A percentile compares a stretch with the other conserved stretches of the same genome.
phyloP scores from a whole-genome alignment of 495 filamentous ascomycete genomes.

The Cryomyces antarcticus region DNA sequence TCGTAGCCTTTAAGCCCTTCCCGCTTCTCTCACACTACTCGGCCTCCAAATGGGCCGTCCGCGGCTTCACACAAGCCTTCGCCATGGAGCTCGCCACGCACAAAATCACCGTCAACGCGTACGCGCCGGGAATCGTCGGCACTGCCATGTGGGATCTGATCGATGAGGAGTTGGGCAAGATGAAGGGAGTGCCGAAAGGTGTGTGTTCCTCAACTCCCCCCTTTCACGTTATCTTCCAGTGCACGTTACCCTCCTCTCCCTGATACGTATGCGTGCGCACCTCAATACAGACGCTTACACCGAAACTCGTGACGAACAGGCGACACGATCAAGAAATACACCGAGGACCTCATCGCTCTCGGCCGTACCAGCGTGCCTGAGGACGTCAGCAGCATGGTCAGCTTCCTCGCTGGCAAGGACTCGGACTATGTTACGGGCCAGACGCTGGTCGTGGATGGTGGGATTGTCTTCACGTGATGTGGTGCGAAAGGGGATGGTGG shows the following conservation, averaged over 20 bases:
- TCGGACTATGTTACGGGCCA: slow-evolving; percentile 42
- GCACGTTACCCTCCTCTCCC: too few relatives aligned
- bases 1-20: slow-evolving; percentile 36
- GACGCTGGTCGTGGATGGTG: slow-evolving; percentile 41
- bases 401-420: slow-evolving; percentile 32
- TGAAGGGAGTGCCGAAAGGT: slow-evolving; percentile 20
- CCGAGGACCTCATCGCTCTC: slow-evolving; percentile 26
- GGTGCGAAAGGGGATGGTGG: too few relatives aligned
- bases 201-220: too few relatives aligned
- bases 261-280: too few relatives aligned
- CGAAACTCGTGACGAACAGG: slow-evolving; percentile 8
- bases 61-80: slow-evolving; percentile 35
- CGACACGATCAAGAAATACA: slow-evolving; percentile 28
- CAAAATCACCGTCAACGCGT: slow-evolving; percentile 40
- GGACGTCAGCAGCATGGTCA: slow-evolving; percentile 36
- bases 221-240: too few relatives aligned
- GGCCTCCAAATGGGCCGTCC: slow-evolving; percentile 39
- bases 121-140: slow-evolving; percentile 40
- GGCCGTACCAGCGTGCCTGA: slow-evolving; percentile 32
- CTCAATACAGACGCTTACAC: too few relatives aligned
- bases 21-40: slow-evolving; percentile 31
- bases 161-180: slow-evolving; percentile 28
- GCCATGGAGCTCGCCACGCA: slow-evolving; percentile 34
- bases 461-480: slow-evolving; percentile 24
- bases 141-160: slow-evolving; percentile 43